These are phyloP conservation scores for Penicillium olsonii DNA, from an alignment of 2,329 filamentous ascomycete genomes.

Conservation along the genomic window DNA sequence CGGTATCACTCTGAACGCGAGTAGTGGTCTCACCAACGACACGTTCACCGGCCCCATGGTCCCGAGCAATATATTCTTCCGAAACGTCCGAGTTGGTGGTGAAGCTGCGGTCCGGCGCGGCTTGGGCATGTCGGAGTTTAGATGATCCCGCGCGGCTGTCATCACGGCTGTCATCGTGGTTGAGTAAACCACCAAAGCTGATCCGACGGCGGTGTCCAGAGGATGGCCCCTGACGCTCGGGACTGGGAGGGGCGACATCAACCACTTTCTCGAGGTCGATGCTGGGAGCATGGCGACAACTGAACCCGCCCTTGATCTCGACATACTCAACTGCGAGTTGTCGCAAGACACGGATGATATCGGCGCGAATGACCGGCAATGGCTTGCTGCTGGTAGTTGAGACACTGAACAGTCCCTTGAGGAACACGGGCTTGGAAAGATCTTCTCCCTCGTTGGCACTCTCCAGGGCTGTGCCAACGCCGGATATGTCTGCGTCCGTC, in stretches of 20 bases:
- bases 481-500: conserved; percentile 75
- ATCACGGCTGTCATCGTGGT: conserved; percentile 68
- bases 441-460: conserved; percentile 64
- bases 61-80: conserved; percentile 67
- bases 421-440: conserved; percentile 82
- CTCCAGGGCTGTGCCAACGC: conserved; percentile 54
- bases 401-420: conserved; percentile 96
- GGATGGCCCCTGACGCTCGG: conserved; percentile 49
- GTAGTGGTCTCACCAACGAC: conserved; percentile 86
- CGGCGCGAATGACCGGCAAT: conserved; percentile 77
- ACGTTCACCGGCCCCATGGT: conserved; percentile 51
- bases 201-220: conserved; percentile 71
- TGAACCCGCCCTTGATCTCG: conserved; percentile 93
- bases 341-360: conserved; percentile 86
- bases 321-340: conserved; percentile 87
- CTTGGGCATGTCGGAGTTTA: conserved; percentile 47
- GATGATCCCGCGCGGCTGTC: conserved; percentile 52
- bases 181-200: conserved; percentile 74
- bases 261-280: conserved; percentile 78
- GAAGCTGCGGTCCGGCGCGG: conserved; percentile 67
- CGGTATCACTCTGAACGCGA: conserved; percentile 86
- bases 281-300: conserved; percentile 82
- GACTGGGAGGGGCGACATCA: conserved; percentile 62
- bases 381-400: conserved; percentile 94
- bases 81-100: conserved; percentile 83